Percentiles rank a stretch among this genome's conserved stretches.
These are phyloP conservation scores for Hymenoscyphus fraxineus DNA, from an alignment of 2,329 filamentous ascomycete genomes.

Conservation along the genomic window DNA sequence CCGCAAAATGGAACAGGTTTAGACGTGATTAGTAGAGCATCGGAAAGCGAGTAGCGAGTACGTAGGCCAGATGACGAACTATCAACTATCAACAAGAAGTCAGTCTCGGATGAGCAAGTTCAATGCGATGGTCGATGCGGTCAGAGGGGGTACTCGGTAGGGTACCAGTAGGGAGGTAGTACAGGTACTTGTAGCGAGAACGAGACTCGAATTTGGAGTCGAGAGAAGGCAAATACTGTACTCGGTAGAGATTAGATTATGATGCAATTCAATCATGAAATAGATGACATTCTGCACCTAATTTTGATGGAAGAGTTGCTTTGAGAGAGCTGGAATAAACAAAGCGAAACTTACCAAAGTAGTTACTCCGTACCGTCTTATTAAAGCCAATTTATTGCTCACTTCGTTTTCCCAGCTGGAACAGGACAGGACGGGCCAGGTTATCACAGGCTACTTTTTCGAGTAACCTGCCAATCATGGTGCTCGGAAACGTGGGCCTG, in stretches of 20 bases:
- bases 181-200: slow-evolving; percentile 1
- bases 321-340: neutral
- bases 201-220: neutral
- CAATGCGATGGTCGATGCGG: neutral
- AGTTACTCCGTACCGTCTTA: neutral
- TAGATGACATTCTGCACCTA: neutral
- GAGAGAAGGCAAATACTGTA: neutral
- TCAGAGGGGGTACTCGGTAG: neutral
- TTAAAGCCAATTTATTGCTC: neutral
- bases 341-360: neutral
- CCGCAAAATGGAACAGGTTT: neutral
- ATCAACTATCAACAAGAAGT: neutral
- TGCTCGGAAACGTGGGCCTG: slow-evolving; percentile 1
- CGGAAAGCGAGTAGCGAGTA: slow-evolving; percentile 1
- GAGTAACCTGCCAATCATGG: neutral
- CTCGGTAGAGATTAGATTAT: neutral
- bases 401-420: slow-evolving; percentile 4
- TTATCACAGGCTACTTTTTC: neutral
- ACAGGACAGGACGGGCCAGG: slow-evolving; percentile 1
- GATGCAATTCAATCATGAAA: neutral
- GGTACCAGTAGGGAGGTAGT: neutral
- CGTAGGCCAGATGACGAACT: neutral
- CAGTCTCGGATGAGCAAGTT: neutral
- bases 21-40: neutral
- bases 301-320: too few species aligned